phyloP scores from a whole-genome alignment of 805 yeast species.

The Starmerella apicola region DNA sequence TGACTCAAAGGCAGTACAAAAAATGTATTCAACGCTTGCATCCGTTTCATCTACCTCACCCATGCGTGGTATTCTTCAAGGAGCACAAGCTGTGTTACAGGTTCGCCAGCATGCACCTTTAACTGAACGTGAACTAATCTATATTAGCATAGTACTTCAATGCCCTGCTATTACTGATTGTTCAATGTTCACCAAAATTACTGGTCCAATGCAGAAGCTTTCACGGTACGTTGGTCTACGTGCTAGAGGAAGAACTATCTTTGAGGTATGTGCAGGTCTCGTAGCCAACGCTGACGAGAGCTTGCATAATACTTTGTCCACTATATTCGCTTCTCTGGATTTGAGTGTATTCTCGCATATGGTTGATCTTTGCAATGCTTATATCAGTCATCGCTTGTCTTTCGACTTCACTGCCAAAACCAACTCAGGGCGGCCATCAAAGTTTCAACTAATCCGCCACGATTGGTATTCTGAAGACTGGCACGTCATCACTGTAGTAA shows the following conservation, averaged over 20 bases:
- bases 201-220: slow-evolving; percentile 23
- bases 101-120: slow-evolving; percentile 16
- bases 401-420: slow-evolving; percentile 24
- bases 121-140: slow-evolving; percentile 15
- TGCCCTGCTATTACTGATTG: slow-evolving; percentile 22
- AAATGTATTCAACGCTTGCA: slow-evolving; percentile 14
- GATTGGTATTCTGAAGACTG: slow-evolving; percentile 67
- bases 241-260: slow-evolving; percentile 45
- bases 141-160: slow-evolving; percentile 18
- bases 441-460: slow-evolving; percentile 22
- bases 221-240: slow-evolving; percentile 21
- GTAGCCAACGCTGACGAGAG: slow-evolving; percentile 31
- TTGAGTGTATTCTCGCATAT: slow-evolving; percentile 36
- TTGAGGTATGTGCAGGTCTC: slow-evolving; percentile 58
- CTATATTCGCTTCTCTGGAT: slow-evolving; percentile 32
- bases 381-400: slow-evolving; percentile 63
- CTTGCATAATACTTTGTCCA: neutral
- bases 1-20: slow-evolving; percentile 10
- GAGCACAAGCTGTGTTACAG: slow-evolving; percentile 21
- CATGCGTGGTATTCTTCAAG: slow-evolving; percentile 23
- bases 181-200: slow-evolving; percentile 24
- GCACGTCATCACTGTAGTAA: slow-evolving; percentile 61
- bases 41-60: slow-evolving; percentile 18
- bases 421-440: slow-evolving; percentile 10
- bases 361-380: slow-evolving; percentile 60